Evolutionary conservation across 2,329 filamentous ascomycete species (phyloP).

Genomic region (Ceratocystis huliohia): DNA sequence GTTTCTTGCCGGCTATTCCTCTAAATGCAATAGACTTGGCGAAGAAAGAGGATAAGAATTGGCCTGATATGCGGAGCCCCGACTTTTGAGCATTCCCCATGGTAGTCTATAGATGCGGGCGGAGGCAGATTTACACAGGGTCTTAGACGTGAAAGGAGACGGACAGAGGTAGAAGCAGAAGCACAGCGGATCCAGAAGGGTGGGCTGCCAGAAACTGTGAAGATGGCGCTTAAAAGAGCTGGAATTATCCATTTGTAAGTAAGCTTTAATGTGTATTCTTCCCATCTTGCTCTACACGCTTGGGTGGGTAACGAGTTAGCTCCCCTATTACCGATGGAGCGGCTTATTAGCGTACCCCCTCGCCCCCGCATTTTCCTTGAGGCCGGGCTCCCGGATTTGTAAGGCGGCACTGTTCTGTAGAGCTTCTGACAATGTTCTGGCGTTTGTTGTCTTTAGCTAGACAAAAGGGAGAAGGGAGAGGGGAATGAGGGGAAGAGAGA

Average conservation of each 20-base stretch:
- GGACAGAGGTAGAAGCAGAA: background rate
- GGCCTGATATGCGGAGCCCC: background rate
- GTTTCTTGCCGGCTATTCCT: background rate
- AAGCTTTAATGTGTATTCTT: no score
- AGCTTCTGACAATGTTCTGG: background rate
- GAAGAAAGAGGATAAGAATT: background rate
- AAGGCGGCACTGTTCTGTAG: background rate
- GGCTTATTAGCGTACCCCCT: background rate
- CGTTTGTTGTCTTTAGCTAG: background rate
- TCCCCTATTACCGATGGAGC: background rate
- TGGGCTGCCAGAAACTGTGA: background rate
- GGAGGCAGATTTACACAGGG: background rate
- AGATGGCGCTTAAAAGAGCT: background rate
- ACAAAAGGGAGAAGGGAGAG: background rate
- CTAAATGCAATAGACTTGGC: background rate
- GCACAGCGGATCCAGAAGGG: no score
- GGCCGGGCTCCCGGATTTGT: conserved; percentile 4
- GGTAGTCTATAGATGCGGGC: background rate
- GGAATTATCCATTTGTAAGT: no score
- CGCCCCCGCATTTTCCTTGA: background rate
- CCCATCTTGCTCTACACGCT: background rate
- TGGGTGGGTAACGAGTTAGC: background rate
- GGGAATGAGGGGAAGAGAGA: background rate
- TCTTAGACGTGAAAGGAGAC: background rate
- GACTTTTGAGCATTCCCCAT: background rate